Conservation (phyloP, 2,329 filamentous ascomycete species). For the Talaromyces amestolkiae region DNA sequence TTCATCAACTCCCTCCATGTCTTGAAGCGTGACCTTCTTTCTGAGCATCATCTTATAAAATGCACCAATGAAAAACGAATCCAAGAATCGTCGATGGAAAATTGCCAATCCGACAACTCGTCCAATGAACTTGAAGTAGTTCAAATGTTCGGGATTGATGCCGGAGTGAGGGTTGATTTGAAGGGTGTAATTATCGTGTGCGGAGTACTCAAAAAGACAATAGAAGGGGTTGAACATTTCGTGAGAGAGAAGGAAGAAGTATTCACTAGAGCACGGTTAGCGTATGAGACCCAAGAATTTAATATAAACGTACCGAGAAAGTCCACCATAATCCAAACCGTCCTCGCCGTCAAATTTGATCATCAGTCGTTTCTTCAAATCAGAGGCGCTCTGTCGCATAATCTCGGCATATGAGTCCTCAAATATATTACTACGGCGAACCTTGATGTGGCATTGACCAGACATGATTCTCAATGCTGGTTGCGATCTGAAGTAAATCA, state of each 20-base stretch:
- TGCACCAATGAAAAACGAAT: conserved; percentile 98
- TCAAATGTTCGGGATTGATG: conserved; percentile 98
- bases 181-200: conserved; percentile 98
- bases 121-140: conserved; percentile 99
- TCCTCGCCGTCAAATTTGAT: conserved; percentile 99
- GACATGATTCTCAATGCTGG: conserved; percentile 92
- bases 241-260: conserved; percentile 98
- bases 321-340: conserved; percentile 93
- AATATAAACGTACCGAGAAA: conserved; percentile 63
- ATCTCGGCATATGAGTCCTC: conserved; percentile 99
- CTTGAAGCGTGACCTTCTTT: conserved; percentile 85
- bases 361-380: conserved; percentile 98
- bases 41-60: conserved; percentile 99
- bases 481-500: conserved; percentile 99
- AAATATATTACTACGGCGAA: conserved; percentile 93
- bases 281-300: not conserved
- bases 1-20: conserved; percentile 98
- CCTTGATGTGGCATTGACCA: conserved; percentile 97
- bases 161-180: conserved; percentile 99
- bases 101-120: conserved; percentile 95
- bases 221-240: conserved; percentile 99
- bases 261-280: conserved; percentile 63
- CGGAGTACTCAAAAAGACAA: conserved; percentile 98
- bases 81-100: conserved; percentile 94
- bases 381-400: conserved; percentile 89